These are phyloP conservation scores for Cytospora leucostoma DNA, from an alignment of 2,329 filamentous ascomycete genomes.

Conservation along the genomic window DNA sequence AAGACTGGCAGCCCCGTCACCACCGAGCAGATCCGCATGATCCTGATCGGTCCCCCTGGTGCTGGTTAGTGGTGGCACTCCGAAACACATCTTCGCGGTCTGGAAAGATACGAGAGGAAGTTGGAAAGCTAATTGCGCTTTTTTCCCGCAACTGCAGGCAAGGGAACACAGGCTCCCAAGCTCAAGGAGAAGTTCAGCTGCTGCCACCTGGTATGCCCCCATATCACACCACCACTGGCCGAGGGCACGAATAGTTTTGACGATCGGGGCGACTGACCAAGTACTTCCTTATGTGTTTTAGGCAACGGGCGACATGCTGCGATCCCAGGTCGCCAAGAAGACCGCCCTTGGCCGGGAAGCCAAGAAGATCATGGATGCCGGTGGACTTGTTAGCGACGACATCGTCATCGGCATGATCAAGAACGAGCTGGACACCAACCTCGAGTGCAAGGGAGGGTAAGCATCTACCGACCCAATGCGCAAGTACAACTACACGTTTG, in stretches of 20 bases:
- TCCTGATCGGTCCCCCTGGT: slow-evolving; percentile 95
- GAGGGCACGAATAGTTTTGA: not conserved
- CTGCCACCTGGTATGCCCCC: slow-evolving; percentile 82
- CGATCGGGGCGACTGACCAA: not conserved
- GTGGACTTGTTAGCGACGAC: slow-evolving; percentile 95
- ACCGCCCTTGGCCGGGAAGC: slow-evolving; percentile 90
- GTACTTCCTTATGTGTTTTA: slow-evolving; percentile 40
- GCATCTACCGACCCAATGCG: slow-evolving; percentile 31
- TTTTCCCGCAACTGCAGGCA: slow-evolving; percentile 61
- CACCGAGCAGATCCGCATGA: slow-evolving; percentile 81
- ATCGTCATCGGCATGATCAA: slow-evolving; percentile 99
- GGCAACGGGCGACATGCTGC: slow-evolving; percentile 99
- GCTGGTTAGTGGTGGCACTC: slow-evolving; percentile 63
- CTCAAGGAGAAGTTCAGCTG: slow-evolving; percentile 98
- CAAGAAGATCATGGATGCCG: slow-evolving; percentile 99
- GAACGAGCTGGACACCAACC: slow-evolving; percentile 90
- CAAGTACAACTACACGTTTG: slow-evolving; percentile 18
- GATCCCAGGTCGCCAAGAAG: slow-evolving; percentile 97
- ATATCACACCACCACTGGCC: not conserved
- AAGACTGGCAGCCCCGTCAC: slow-evolving; percentile 58
- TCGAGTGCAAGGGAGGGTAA: slow-evolving; percentile 95
- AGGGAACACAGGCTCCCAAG: slow-evolving; percentile 96
- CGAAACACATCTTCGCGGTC: not conserved
- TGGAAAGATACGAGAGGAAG: slow-evolving; percentile 1
- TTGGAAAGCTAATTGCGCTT: slow-evolving; percentile 29